Evolutionary conservation across 805 yeast genomes (phyloP).

Genomic region (Candida insectalens): DNA sequence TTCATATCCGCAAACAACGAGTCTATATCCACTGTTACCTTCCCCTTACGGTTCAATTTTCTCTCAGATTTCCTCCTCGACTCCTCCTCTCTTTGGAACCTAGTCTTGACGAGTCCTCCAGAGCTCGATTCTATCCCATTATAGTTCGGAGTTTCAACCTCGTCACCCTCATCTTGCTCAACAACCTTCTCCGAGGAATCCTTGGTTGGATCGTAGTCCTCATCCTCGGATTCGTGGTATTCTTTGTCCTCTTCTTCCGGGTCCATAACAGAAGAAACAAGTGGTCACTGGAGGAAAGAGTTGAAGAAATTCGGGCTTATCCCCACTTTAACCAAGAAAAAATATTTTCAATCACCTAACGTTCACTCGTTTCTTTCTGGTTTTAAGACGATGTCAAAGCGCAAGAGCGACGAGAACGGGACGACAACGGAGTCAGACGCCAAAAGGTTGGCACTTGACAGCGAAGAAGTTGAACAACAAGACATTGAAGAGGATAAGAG

Average conservation of each 20-base stretch:
- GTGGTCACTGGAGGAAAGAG: no score
- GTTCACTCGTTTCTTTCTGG: not conserved
- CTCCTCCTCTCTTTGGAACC: slow-evolving; percentile 25
- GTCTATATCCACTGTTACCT: slow-evolving; percentile 29
- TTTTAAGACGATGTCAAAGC: slow-evolving; percentile 48
- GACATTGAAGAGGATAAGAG: slow-evolving; percentile 33
- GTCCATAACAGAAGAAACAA: not conserved
- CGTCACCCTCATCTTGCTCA: slow-evolving; percentile 26
- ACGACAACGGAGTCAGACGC: slow-evolving; percentile 40
- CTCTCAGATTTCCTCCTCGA: slow-evolving; percentile 14
- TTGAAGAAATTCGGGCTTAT: not conserved
- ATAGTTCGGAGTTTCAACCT: slow-evolving; percentile 30
- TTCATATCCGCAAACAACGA: slow-evolving; percentile 50
- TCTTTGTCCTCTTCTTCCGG: slow-evolving; percentile 23
- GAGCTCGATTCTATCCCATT: slow-evolving; percentile 40
- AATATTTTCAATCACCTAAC: not conserved
- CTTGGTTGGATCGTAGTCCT: slow-evolving; percentile 39
- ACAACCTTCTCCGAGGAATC: slow-evolving; percentile 22
- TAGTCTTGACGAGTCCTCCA: slow-evolving; percentile 12
- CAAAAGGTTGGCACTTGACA: slow-evolving; percentile 64
- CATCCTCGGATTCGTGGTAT: slow-evolving; percentile 48
- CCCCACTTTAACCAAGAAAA: not conserved
- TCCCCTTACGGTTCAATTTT: slow-evolving; percentile 6
- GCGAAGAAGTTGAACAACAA: slow-evolving; percentile 38
- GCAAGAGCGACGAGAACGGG: slow-evolving; percentile 60